Evolutionary conservation across 257 asterid species (phyloP), one percentile per base, ranked within the genome.

Genomic region (Penstemon davidsonii): DNA sequence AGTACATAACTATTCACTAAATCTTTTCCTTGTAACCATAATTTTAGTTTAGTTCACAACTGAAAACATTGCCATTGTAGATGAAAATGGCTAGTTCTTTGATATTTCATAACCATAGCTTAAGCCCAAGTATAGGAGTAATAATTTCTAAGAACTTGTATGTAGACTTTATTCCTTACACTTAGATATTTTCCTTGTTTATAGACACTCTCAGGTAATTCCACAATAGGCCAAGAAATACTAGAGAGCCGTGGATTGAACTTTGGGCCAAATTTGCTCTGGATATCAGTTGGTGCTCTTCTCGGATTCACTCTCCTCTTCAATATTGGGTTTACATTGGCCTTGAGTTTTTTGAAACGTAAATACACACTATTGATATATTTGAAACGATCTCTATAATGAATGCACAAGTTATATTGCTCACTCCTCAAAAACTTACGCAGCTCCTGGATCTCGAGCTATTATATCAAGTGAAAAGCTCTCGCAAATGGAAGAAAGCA

Each of bases 201-300:
- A 46, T 50, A 80, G 82, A 64, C 39, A 33, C 69, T 25, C 8
- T 19, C 75, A 6, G 49, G 73, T 51, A 79, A 79, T 60, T 58
- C 53, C 66, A 83, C 83, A 62, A 56, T 81, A 44, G 89, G 86
- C 25, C 75, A 61, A 40, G 71, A 66, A 57, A 68, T 74, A 38
- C 86, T 84, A 60, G 57, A 66, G 10, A 64, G 47, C 57, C 84
- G 81, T 6, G 89, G 89, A 9, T 33, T 84, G 43, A 72, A 73
- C 72, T 81, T 71, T 58, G 68, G 67, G 8, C 73, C 55, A 56
- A 33, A 70, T 71, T 5, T 74, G 5, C 67, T 68, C 42, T 84
- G 89, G 89, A 67, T 72, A 54, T 76, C 86, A 53, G 15, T 84
- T 62, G 84, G 76, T 63, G 89, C 81, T 58, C 68, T 84, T 18